A percentile compares a stretch with the other conserved stretches of the same genome.
phyloP scores from a whole-genome alignment of 2,329 filamentous ascomycete genomes.

The Epichloe scottii region DNA sequence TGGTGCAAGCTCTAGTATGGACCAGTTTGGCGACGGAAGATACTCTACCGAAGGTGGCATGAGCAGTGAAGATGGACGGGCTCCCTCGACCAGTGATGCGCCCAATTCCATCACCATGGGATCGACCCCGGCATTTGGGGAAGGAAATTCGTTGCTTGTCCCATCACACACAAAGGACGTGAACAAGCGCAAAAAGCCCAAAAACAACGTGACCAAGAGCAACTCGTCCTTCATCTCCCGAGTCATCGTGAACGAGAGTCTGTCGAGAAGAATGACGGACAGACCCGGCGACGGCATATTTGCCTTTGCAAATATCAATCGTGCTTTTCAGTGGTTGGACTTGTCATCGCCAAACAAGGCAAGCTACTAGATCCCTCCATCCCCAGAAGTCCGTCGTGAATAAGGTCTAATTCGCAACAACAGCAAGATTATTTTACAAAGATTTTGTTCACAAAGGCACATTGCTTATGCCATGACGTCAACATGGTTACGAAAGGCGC shows the following conservation, averaged over 20 bases:
- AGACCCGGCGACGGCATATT: constrained; percentile 68
- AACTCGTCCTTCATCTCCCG: constrained; percentile 98
- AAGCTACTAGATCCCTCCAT: constrained; percentile 5
- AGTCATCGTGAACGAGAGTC: constrained; percentile 76
- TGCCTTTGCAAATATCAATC: constrained; percentile 89
- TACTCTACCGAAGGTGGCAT: constrained; percentile 47
- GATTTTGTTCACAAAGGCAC: constrained; percentile 91
- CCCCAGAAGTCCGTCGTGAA: background rate
- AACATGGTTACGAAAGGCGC: constrained; percentile 70
- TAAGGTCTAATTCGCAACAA: constrained; percentile 13
- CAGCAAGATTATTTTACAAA: constrained; percentile 86
- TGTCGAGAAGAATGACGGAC: constrained; percentile 69
- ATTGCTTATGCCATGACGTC: constrained; percentile 88
- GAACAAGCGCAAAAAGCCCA: constrained; percentile 80
- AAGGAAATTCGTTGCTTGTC: constrained; percentile 65
- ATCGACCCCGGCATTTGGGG: constrained; percentile 63
- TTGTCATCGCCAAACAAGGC: constrained; percentile 63
- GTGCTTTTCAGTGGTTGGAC: constrained; percentile 93
- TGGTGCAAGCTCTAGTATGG: constrained; percentile 37
- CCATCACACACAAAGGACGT: constrained; percentile 54
- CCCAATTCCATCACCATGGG: constrained; percentile 27
- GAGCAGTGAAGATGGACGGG: constrained; percentile 43
- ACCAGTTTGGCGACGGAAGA: constrained; percentile 47
- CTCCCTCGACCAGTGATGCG: constrained; percentile 39
- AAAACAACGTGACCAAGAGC: constrained; percentile 97